A percentile compares a stretch with the other conserved stretches of the same genome.
phyloP scores from a whole-genome alignment of 83 land plant species.

The Isoetes engelmannii region DNA sequence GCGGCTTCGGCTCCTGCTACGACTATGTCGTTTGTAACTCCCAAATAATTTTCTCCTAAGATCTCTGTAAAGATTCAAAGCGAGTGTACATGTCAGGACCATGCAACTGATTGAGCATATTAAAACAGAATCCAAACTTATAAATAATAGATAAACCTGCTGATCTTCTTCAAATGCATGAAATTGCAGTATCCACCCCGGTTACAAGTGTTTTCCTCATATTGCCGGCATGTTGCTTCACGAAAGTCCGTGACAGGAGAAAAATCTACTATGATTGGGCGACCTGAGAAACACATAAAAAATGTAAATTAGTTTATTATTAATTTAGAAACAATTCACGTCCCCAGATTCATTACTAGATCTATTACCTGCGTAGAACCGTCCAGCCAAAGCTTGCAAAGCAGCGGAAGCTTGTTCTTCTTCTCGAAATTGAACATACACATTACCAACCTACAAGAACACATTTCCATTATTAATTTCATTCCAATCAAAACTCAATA shows the following conservation, averaged over 20 bases:
- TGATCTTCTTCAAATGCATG: constrained; percentile 47
- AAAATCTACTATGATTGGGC: constrained; percentile 46
- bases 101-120: too few species aligned
- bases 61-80: constrained; percentile 9
- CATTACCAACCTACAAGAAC: constrained; percentile 35
- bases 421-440: constrained; percentile 44
- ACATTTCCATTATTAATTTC: neutral
- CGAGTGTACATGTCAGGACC: neutral
- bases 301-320: neutral
- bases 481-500: too few species aligned
- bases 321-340: too few species aligned
- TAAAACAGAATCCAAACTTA: neutral
- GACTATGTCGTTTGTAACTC: constrained; percentile 13
- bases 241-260: constrained; percentile 43
- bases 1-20: constrained; percentile 13
- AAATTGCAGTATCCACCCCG: constrained; percentile 50
- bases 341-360: neutral
- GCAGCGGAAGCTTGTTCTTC: constrained; percentile 57
- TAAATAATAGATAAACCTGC: constrained; percentile 15
- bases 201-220: constrained; percentile 43
- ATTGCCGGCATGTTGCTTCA: constrained; percentile 45
- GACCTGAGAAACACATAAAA: constrained; percentile 3
- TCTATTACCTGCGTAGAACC: constrained; percentile 37
- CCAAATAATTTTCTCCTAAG: constrained; percentile 28
- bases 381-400: constrained; percentile 35